Conservation (phyloP, 1,139 yeast genomes). For the Geotrichum restrictum region DNA sequence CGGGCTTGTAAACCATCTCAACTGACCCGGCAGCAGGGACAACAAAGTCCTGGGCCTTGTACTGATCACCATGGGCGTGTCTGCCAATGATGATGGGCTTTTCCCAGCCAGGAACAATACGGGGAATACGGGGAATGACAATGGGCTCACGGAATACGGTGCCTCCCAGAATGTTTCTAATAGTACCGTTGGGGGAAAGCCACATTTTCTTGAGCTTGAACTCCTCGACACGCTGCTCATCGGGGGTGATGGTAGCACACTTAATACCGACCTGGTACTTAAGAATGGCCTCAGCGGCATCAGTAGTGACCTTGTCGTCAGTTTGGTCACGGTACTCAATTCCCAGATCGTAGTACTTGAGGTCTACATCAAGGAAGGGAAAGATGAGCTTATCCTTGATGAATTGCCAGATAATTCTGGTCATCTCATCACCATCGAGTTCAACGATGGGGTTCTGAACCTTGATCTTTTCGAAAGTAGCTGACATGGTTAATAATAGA, state of each 20-base stretch:
- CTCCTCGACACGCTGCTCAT: constrained; percentile 90
- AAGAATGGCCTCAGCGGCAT: constrained; percentile 85
- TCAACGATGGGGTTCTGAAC: constrained; percentile 89
- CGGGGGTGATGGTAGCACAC: constrained; percentile 98
- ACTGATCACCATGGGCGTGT: constrained; percentile 96
- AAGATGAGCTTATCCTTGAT: constrained; percentile 72
- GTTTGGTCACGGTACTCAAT: constrained; percentile 82
- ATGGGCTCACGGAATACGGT: constrained; percentile 96
- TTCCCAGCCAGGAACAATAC: constrained; percentile 90
- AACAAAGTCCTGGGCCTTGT: constrained; percentile 83
- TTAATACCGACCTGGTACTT: constrained; percentile 89
- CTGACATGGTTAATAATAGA: constrained; percentile 19
- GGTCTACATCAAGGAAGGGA: constrained; percentile 82
- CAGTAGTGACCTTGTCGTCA: constrained; percentile 79
- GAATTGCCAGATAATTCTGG: constrained; percentile 85
- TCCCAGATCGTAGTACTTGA: constrained; percentile 88
- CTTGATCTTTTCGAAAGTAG: constrained; percentile 52
- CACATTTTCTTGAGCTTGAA: constrained; percentile 91
- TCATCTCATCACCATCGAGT: constrained; percentile 96
- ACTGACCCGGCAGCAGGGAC: constrained; percentile 75
- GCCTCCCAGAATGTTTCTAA: constrained; percentile 90
- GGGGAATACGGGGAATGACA: constrained; percentile 82
- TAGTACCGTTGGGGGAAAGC: constrained; percentile 95
- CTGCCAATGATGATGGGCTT: constrained; percentile 94
- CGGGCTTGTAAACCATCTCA: constrained; percentile 73